Conservation (phyloP, 2,329 filamentous ascomycete genomes). For the Xylariaceae sp. region DNA sequence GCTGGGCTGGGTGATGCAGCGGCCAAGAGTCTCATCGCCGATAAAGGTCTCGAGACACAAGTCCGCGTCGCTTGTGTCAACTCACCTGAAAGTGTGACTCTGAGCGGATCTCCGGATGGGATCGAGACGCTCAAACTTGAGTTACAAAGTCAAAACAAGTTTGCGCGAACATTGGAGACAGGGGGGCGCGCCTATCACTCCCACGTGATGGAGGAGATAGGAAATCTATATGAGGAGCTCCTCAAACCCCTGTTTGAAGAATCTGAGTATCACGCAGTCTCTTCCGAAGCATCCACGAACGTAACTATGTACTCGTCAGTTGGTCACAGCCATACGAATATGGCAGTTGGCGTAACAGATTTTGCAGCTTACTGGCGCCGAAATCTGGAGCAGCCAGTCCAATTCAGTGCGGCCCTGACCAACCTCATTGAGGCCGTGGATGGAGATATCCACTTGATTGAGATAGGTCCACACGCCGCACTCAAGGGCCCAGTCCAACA, state of each 20-base stretch:
- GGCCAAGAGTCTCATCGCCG: too few relatives aligned
- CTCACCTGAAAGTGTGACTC: slow-evolving; percentile 16
- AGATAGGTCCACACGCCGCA: slow-evolving; percentile 26
- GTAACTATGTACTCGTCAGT: slow-evolving; percentile 17
- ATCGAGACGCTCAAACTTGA: background rate
- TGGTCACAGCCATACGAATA: background rate
- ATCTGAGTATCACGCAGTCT: background rate
- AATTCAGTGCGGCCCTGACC: slow-evolving; percentile 3
- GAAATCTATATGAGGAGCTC: slow-evolving; percentile 13
- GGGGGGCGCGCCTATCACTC: slow-evolving; percentile 17
- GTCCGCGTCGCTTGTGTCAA: slow-evolving; percentile 12
- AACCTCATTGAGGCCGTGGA: background rate
- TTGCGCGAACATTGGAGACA: slow-evolving; percentile 6
- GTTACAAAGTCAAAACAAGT: background rate
- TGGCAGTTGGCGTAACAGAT: background rate
- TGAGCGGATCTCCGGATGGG: slow-evolving; percentile 4
- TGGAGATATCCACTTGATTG: background rate
- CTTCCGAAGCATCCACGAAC: background rate
- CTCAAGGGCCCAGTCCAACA: slow-evolving; percentile 35
- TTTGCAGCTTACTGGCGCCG: slow-evolving; percentile 12
- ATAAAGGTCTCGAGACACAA: too few relatives aligned
- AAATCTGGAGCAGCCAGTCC: slow-evolving; percentile 14
- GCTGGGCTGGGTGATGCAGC: too few relatives aligned
- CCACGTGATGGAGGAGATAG: slow-evolving; percentile 12
- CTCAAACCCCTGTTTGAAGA: background rate